A percentile compares a stretch with the other conserved stretches of the same genome.
These are phyloP conservation scores for Penicillium odoratum DNA, from an alignment of 495 filamentous ascomycete species.

Conservation along the genomic window DNA sequence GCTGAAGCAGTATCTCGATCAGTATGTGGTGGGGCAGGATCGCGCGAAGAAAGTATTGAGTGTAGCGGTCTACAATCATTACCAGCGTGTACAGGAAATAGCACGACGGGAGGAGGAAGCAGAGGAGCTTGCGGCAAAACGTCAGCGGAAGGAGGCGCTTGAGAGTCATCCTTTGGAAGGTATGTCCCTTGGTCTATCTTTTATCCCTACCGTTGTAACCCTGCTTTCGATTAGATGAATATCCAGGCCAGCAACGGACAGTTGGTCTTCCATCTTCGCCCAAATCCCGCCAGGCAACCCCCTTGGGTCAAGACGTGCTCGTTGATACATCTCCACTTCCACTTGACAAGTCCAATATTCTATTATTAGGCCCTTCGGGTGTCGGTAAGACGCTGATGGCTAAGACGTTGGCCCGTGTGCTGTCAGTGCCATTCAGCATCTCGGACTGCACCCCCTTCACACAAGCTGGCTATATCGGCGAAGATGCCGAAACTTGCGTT, in stretches of 20 bases:
- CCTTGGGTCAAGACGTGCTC: constrained; percentile 37
- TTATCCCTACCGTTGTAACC: neutral
- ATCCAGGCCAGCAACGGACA: constrained; percentile 68
- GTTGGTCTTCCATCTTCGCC: constrained; percentile 37
- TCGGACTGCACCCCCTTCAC: constrained; percentile 97
- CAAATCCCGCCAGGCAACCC: constrained; percentile 26
- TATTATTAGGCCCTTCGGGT: constrained; percentile 88
- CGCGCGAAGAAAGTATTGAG: constrained; percentile 94
- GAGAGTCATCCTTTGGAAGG: constrained; percentile 57
- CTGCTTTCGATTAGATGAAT: constrained; percentile 64
- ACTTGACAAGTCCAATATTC: constrained; percentile 94
- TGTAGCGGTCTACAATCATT: constrained; percentile 96
- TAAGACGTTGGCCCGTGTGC: constrained; percentile 71
- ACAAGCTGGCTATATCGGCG: constrained; percentile 95
- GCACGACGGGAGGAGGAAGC: constrained; percentile 75
- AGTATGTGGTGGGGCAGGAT: constrained; percentile 95
- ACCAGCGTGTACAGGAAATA: constrained; percentile 80
- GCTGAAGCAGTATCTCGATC: constrained; percentile 88
- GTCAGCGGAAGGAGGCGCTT: constrained; percentile 48
- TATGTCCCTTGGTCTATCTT: constrained; percentile 26
- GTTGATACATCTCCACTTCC: constrained; percentile 64
- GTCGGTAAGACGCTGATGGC: constrained; percentile 97
- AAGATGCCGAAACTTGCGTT: constrained; percentile 91
- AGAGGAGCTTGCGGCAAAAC: constrained; percentile 57
- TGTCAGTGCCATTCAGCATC: constrained; percentile 95